A percentile compares a stretch with the other conserved stretches of the same genome.
Conservation (phyloP, 2,329 filamentous ascomycete species). For the Xenoacremonium recifei region DNA sequence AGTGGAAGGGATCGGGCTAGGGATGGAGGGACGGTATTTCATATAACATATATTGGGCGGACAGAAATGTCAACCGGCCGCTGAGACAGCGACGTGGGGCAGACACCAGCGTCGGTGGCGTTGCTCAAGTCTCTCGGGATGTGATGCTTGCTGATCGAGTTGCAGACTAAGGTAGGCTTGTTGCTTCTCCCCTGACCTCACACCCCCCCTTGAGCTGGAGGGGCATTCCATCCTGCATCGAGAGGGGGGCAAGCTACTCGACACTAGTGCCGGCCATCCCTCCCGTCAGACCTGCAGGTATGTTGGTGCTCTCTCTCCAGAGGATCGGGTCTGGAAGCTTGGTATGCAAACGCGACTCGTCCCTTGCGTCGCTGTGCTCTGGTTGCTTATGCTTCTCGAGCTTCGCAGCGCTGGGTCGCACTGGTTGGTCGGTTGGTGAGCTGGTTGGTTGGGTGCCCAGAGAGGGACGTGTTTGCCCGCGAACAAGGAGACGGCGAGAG, state of each 20-base stretch:
- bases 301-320: conserved; percentile 13
- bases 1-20: conserved; percentile 17
- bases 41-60: conserved; percentile 26
- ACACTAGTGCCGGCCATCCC: conserved; percentile 22
- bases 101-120: conserved; percentile 16
- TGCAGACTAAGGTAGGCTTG: too few species aligned
- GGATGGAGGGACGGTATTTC: conserved; percentile 26
- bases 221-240: conserved; percentile 29
- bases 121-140: conserved; percentile 16
- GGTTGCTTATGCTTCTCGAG: too few species aligned
- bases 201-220: conserved; percentile 22
- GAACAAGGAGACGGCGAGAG: too few species aligned
- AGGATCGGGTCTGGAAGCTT: conserved; percentile 16
- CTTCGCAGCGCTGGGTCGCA: too few species aligned
- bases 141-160: too few species aligned
- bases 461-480: too few species aligned
- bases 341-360: conserved; percentile 21
- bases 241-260: conserved; percentile 11
- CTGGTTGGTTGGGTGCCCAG: too few species aligned
- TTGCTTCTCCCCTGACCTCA: conserved; percentile 11
- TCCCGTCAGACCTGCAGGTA: conserved; percentile 20
- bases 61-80: conserved; percentile 17
- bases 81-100: conserved; percentile 26
- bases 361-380: neutral
- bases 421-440: too few species aligned